Evolutionary conservation across 2,329 filamentous ascomycete genomes (phyloP).

Genomic region (Hymenoscyphus infarciens): DNA sequence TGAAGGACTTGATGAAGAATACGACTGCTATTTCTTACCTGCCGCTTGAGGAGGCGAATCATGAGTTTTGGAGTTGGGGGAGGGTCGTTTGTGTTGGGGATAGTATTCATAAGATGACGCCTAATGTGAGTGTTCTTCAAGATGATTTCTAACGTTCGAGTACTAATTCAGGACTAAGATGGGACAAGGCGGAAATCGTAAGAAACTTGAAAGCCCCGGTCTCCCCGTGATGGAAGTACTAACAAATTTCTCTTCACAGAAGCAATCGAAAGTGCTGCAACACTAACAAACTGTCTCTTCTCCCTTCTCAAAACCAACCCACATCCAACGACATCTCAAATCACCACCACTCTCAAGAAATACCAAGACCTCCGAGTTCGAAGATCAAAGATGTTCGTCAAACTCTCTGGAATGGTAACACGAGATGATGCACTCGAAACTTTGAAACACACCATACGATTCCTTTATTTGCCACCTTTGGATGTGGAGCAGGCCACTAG

Average conservation of each 20-base stretch:
- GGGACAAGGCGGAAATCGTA: conserved; percentile 40
- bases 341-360: conserved; percentile 12
- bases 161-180: conserved; percentile 7
- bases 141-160: too few species aligned
- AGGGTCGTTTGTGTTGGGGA: conserved; percentile 29
- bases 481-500: conserved; percentile 15
- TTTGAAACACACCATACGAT: conserved; percentile 19
- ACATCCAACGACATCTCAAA: background rate
- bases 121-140: conserved; percentile 26
- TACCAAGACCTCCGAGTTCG: conserved; percentile 18
- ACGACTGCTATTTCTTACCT: conserved; percentile 15
- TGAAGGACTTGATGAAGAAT: conserved; percentile 17
- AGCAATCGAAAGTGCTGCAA: conserved; percentile 40
- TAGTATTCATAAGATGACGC: conserved; percentile 32
- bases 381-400: conserved; percentile 17
- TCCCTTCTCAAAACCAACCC: conserved; percentile 1
- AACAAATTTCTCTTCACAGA: conserved; percentile 1
- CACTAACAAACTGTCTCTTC: conserved; percentile 34
- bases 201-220: background rate
- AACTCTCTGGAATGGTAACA: conserved; percentile 19
- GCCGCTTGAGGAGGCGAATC: conserved; percentile 22
- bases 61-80: conserved; percentile 25
- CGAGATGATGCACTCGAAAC: conserved; percentile 18
- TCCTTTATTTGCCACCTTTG: conserved; percentile 17
- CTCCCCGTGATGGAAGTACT: background rate